A percentile compares a stretch with the other conserved stretches of the same genome.
Evolutionary conservation across 2,329 filamentous ascomycete species (phyloP).

Genomic region (Aspergillus aculeatus): DNA sequence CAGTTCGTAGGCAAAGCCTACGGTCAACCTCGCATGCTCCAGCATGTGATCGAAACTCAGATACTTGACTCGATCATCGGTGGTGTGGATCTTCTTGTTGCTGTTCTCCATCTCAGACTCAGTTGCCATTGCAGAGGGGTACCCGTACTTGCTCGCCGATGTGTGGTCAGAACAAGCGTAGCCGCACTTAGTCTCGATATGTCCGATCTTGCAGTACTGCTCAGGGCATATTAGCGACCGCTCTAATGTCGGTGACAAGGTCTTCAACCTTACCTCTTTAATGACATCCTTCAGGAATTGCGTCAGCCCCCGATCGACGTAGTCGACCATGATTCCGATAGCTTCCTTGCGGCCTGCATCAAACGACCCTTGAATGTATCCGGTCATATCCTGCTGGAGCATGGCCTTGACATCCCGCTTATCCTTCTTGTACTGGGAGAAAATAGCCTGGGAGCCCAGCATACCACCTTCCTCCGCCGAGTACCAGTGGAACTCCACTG

Average conservation of each 20-base stretch:
- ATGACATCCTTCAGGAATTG: constrained; percentile 88
- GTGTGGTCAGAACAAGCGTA: constrained; percentile 77
- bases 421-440: constrained; percentile 72
- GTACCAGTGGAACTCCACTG: constrained; percentile 96
- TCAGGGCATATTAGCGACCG: constrained; percentile 12
- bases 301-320: constrained; percentile 77
- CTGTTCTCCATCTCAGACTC: constrained; percentile 60
- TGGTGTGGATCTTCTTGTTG: constrained; percentile 72
- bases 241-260: too few relatives aligned
- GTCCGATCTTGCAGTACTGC: constrained; percentile 84
- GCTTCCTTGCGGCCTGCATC: constrained; percentile 79
- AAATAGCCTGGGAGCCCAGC: constrained; percentile 86
- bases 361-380: constrained; percentile 77
- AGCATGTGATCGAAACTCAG: constrained; percentile 87
- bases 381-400: constrained; percentile 98
- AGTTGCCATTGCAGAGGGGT: constrained; percentile 64
- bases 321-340: constrained; percentile 91
- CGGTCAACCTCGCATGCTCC: constrained; percentile 80
- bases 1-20: constrained; percentile 80
- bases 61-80: constrained; percentile 68
- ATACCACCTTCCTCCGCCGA: constrained; percentile 85
- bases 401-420: constrained; percentile 83
- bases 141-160: constrained; percentile 65
- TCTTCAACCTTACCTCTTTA: constrained; percentile 52
- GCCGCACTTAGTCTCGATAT: constrained; percentile 81